A percentile compares a stretch with the other conserved stretches of the same genome.
phyloP scores from a whole-genome alignment of 805 yeast genomes.

The Myxozyma monticola region DNA sequence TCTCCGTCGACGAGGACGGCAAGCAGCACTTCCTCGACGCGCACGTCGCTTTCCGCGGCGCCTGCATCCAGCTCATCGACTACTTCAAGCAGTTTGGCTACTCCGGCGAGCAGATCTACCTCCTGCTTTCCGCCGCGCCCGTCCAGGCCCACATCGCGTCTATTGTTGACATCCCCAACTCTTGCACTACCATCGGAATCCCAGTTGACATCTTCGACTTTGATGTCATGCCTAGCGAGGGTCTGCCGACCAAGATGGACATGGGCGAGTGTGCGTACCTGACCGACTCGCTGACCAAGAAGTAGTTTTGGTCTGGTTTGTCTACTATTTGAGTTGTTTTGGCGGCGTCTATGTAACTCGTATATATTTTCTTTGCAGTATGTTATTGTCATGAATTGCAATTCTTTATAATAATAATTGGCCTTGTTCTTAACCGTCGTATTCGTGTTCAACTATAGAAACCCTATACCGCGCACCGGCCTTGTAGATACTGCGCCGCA shows the following conservation, averaged over 20 bases:
- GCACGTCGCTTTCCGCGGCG: constrained; percentile 52
- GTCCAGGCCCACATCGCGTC: constrained; percentile 55
- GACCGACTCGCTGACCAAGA: no score
- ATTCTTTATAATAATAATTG: no score
- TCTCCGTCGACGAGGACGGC: constrained; percentile 53
- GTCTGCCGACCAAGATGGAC: constrained; percentile 19
- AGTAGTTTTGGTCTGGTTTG: no score
- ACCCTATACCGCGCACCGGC: no score
- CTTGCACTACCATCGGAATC: constrained; percentile 52
- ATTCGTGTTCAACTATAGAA: no score
- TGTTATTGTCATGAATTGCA: no score
- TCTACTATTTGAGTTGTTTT: no score
- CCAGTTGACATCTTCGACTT: constrained; percentile 56
- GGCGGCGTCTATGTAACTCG: no score
- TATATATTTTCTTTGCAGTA: no score
- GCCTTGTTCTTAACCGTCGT: no score
- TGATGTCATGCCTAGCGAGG: constrained; percentile 38
- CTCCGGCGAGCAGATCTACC: constrained; percentile 52
- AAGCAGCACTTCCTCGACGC: constrained; percentile 49
- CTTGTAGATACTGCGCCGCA: no score
- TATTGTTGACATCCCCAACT: constrained; percentile 54
- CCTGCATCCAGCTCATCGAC: constrained; percentile 52
- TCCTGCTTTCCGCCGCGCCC: constrained; percentile 51
- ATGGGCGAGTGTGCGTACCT: constrained; percentile 25
- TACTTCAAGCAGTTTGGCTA: constrained; percentile 53